Base-by-base conservation (phyloP, 805 yeast species). In the Metschnikowia sp. region DNA sequence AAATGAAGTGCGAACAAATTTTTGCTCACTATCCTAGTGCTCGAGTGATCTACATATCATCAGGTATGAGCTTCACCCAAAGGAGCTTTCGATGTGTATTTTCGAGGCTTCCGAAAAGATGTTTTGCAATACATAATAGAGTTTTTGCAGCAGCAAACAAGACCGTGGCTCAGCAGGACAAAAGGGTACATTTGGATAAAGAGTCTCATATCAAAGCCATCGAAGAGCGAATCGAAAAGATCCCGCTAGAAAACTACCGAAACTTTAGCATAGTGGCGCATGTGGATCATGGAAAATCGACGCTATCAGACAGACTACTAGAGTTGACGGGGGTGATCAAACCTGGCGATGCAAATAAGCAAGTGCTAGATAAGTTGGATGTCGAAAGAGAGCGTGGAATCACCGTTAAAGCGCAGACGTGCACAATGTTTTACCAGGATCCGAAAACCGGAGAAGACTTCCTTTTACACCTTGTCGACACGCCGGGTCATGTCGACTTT, bases 401-500 rank as follows among this genome's bases (percentile, higher is more conserved):
- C 58, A 92, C 99, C 0, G 94, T 92, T 46, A 92, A 92, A 65
- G 98, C 98, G 0, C 98, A 94, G 62, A 94, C 98, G 0, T 92
- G 96, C 58, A 78, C 96, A 0, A 94, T 92, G 97, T 76, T 94
- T 50, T 90, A 90, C 64, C 75, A 76, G 32, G 70, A 72, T 44
- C 69, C 71, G 1, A 74, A 81, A 53, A 72, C 80, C 8, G 80
- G 81, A 2, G 71, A 80, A 56, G 97, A 92, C 56, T 94, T 88
- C 62, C 66, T 94, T 45, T 69, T 92, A 39, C 97, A 92, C 70
- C 71, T 92, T 39, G 97, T 94, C 39, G 99, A 92, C 65, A 92
- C 98, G 0, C 99, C 99, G 0, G 99, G 99, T 0, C 99, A 92
- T 64, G 98, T 94, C 31, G 99, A 92, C 65, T 92, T 92, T 65